Percentiles rank a stretch among this genome's conserved stretches.
Evolutionary conservation across 345 rosid species (phyloP).

Genomic region (Laguncularia racemosa): DNA sequence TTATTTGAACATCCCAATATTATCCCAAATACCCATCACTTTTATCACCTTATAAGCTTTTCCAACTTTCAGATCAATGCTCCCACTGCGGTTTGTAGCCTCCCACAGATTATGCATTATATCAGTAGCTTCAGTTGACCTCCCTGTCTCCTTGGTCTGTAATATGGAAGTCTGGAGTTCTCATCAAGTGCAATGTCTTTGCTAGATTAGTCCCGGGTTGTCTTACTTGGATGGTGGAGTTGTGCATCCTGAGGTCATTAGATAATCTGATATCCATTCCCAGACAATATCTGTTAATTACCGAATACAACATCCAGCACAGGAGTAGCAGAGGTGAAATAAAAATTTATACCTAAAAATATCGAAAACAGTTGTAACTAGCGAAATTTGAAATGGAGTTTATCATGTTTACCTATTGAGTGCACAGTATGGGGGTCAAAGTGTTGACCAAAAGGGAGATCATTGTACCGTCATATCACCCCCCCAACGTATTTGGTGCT

Average conservation of each 20-base stretch:
- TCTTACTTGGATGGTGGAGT: not conserved
- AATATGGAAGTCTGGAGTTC: slow-evolving; percentile 60
- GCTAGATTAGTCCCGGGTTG: slow-evolving; percentile 25
- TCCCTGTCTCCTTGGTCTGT: slow-evolving; percentile 53
- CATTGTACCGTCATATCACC: too few relatives aligned
- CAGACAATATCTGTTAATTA: slow-evolving; percentile 15
- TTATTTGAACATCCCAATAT: slow-evolving; percentile 17
- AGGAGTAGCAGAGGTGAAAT: too few relatives aligned
- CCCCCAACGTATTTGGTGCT: too few relatives aligned
- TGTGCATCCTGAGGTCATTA: not conserved
- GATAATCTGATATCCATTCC: slow-evolving; percentile 7
- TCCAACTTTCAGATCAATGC: slow-evolving; percentile 39
- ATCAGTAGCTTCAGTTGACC: slow-evolving; percentile 38
- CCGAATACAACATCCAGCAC: too few relatives aligned
- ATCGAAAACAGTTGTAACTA: too few relatives aligned
- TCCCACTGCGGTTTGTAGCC: slow-evolving; percentile 31
- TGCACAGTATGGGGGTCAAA: too few relatives aligned
- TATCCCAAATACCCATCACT: not conserved
- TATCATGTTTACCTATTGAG: too few relatives aligned
- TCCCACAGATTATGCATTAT: slow-evolving; percentile 59
- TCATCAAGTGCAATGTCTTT: slow-evolving; percentile 96
- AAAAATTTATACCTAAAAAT: too few relatives aligned
- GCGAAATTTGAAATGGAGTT: too few relatives aligned
- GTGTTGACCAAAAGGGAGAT: too few relatives aligned
- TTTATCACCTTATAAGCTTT: slow-evolving; percentile 25